Base-by-base conservation (phyloP, 495 filamentous ascomycete species). In the Cairneyella variabilis region DNA sequence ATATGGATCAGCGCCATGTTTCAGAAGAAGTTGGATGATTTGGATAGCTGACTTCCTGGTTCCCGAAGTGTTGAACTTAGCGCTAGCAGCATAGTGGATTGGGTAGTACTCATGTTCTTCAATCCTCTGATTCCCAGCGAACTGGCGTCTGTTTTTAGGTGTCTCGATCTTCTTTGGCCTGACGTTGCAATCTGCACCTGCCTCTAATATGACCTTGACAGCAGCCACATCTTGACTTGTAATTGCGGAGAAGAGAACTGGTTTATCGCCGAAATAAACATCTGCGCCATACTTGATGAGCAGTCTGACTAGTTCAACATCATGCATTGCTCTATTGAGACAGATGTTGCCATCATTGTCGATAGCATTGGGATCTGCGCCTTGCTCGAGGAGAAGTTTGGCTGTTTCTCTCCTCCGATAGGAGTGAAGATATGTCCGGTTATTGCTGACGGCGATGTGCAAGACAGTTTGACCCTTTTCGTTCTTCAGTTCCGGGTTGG, bases 281-380 rank as follows among this genome's bases (percentile, higher is more conserved):
- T 49, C 1, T 39, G 54, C 61, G 17, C 61, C 59, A 49, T 59
- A 30, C 9, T 34, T 43, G 23, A 66, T 22, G 25, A 64, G 64
- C 3, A 52, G 0, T 6, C 51, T 37, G 8, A 62, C 48, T 30
- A 77, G 60, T 54, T 79, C 56, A 66, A 73, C 51, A 69, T 76
- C 64, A 66, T 64, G 8, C 69, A 71, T 50, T 66, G 54, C 45
- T 38, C 42, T 34, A 30, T 22, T 43, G 30, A 62, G 34, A 38
- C 30, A 48, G 43, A 54, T 56, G 16, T 38, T 57, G 1, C 64
- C 62, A 30, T 55, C 48, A 16, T 44, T 22, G 20, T 66, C 66
- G 2, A 67, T 21, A 3, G 66, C 53, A 38, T 71, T 73, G 14
- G 64, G 61, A 53, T 76, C 68, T 1, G 69, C 70, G 0, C 71